These are phyloP conservation scores for Xylaria curta DNA, from an alignment of 495 filamentous ascomycete genomes.

Conservation along the genomic window DNA sequence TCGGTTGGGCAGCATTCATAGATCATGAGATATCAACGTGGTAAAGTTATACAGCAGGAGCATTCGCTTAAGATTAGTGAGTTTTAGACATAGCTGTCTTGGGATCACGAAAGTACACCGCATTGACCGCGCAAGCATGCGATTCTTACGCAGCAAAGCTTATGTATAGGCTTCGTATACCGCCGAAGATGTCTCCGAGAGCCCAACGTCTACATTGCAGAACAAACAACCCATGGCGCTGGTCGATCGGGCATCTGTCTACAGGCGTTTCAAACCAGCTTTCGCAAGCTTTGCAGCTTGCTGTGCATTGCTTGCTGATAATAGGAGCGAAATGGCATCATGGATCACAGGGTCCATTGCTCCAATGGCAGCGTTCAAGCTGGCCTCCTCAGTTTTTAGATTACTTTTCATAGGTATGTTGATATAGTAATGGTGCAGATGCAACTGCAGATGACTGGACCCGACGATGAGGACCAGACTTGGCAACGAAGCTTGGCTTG, in stretches of 20 bases:
- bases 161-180: constrained; percentile 1
- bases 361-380: background rate
- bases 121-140: constrained; percentile 13
- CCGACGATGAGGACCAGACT: constrained; percentile 19
- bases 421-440: constrained; percentile 13
- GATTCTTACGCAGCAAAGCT: constrained; percentile 13
- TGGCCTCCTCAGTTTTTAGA: background rate
- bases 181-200: constrained; percentile 17
- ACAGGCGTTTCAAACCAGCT: background rate
- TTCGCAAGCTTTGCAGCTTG: background rate
- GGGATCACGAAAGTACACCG: constrained; percentile 1
- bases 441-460: constrained; percentile 11
- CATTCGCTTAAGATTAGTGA: background rate
- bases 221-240: background rate
- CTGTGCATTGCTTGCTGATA: constrained; percentile 15
- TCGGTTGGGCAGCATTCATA: constrained; percentile 1
- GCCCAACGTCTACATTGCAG: background rate
- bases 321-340: constrained; percentile 8
- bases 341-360: background rate
- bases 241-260: constrained; percentile 7
- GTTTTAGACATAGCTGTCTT: constrained; percentile 1
- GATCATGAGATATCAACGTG: background rate
- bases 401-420: background rate
- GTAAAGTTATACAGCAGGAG: constrained; percentile 18
- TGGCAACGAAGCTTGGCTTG: constrained; percentile 25